Conservation (phyloP, 805 yeast species). For the Kregervanrija fluxuum region DNA sequence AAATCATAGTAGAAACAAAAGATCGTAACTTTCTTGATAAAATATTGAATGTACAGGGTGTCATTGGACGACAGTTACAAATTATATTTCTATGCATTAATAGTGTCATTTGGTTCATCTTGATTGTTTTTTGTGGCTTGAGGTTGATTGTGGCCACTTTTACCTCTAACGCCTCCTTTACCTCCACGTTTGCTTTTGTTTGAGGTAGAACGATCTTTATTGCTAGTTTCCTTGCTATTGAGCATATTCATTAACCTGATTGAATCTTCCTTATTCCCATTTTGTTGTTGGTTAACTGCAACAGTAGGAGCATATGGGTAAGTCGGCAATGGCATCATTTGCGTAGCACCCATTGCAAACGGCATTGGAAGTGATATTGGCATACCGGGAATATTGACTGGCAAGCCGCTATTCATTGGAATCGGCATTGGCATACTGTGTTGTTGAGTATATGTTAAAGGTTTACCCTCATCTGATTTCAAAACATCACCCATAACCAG, state of each 20-base stretch:
- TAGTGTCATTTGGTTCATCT: too few relatives aligned
- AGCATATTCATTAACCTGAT: neutral
- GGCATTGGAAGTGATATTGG: conserved; percentile 2
- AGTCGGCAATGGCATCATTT: conserved; percentile 1
- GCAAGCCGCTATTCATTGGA: neutral
- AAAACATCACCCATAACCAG: conserved; percentile 18
- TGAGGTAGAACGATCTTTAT: neutral
- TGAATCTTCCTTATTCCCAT: neutral
- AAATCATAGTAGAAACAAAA: too few relatives aligned
- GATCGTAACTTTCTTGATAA: too few relatives aligned
- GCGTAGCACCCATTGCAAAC: neutral
- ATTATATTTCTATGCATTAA: too few relatives aligned
- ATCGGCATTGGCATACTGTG: neutral
- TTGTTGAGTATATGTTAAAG: neutral
- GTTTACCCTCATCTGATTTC: conserved; percentile 11
- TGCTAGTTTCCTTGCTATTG: conserved; percentile 2
- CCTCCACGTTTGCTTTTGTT: conserved; percentile 7
- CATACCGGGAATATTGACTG: conserved; percentile 4
- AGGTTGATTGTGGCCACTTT: conserved; percentile 9
- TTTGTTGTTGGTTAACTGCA: neutral
- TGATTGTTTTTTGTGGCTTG: too few relatives aligned
- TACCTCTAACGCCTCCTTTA: conserved; percentile 18
- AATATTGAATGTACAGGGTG: too few relatives aligned
- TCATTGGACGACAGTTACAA: too few relatives aligned
- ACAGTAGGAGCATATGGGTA: conserved; percentile 5